Percentiles rank a stretch among this genome's conserved stretches.
These are phyloP conservation scores for Camelina sativa DNA, from an alignment of 345 rosid species.

Conservation along the genomic window DNA sequence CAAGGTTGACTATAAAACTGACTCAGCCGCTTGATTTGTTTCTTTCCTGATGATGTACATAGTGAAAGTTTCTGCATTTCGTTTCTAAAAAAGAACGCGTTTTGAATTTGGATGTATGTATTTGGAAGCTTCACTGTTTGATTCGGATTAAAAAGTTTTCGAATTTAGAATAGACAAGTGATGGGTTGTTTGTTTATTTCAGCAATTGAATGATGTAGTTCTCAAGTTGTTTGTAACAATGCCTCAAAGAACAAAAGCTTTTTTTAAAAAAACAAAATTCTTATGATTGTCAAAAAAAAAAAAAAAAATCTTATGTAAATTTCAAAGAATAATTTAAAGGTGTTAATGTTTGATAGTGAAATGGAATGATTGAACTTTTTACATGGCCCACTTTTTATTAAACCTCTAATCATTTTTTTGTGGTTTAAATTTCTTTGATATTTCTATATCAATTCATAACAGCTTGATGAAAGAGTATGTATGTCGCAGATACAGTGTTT, in stretches of 20 bases:
- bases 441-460: slow-evolving; percentile 30
- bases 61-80: neutral
- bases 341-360: slow-evolving; percentile 33
- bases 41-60: neutral
- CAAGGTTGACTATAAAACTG: neutral
- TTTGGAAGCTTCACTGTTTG: slow-evolving; percentile 12
- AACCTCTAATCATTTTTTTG: slow-evolving; percentile 26
- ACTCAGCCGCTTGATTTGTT: neutral
- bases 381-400: slow-evolving; percentile 34
- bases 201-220: slow-evolving; percentile 16
- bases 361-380: slow-evolving; percentile 26
- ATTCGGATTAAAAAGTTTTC: neutral
- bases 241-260: slow-evolving; percentile 8
- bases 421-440: slow-evolving; percentile 24
- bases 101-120: neutral
- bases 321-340: neutral
- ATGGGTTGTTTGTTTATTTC: neutral
- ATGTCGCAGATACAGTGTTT: slow-evolving; percentile 32
- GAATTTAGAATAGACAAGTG: neutral
- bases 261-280: neutral
- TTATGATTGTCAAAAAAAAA: slow-evolving; percentile 6
- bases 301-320: neutral
- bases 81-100: neutral
- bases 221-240: slow-evolving; percentile 35
- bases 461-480: slow-evolving; percentile 33